phyloP scores from a whole-genome alignment of 257 asterid genomes.

The Lavandula angustifolia region DNA sequence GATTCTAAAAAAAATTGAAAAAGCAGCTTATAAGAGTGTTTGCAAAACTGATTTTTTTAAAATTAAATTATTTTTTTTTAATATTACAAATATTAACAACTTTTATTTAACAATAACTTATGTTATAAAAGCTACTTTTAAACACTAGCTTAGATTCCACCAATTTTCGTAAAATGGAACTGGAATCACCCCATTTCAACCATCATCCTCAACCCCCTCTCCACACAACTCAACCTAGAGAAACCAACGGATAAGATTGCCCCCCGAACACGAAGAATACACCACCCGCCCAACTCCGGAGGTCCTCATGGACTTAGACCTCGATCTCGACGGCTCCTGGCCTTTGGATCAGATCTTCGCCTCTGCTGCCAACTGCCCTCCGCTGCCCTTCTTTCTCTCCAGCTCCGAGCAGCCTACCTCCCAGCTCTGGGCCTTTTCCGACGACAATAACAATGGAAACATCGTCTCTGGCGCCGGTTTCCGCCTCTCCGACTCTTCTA shows the following conservation, averaged over 20 bases:
- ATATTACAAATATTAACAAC: too few relatives aligned
- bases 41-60: too few relatives aligned
- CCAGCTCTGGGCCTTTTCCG: conserved; percentile 81
- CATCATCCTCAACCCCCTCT: conserved; percentile 41
- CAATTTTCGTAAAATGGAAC: conserved; percentile 39
- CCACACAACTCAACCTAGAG: conserved; percentile 38
- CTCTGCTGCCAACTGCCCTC: conserved; percentile 44
- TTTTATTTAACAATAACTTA: too few relatives aligned
- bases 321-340: conserved; percentile 72
- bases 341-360: conserved; percentile 80
- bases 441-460: conserved; percentile 48
- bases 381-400: conserved; percentile 48
- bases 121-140: too few relatives aligned
- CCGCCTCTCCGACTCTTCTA: conserved; percentile 49
- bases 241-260: conserved; percentile 52
- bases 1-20: too few relatives aligned
- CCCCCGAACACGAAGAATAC: conserved; percentile 55
- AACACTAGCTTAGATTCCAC: conserved; percentile 55
- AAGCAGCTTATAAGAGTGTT: too few relatives aligned
- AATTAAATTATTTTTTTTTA: too few relatives aligned
- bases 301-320: conserved; percentile 70
- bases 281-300: conserved; percentile 40
- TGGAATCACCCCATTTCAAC: conserved; percentile 40
- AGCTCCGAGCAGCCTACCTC: conserved; percentile 70
- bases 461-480: conserved; percentile 41